Base-by-base conservation (phyloP, 345 rosid genomes). In the Populus alba region DNA sequence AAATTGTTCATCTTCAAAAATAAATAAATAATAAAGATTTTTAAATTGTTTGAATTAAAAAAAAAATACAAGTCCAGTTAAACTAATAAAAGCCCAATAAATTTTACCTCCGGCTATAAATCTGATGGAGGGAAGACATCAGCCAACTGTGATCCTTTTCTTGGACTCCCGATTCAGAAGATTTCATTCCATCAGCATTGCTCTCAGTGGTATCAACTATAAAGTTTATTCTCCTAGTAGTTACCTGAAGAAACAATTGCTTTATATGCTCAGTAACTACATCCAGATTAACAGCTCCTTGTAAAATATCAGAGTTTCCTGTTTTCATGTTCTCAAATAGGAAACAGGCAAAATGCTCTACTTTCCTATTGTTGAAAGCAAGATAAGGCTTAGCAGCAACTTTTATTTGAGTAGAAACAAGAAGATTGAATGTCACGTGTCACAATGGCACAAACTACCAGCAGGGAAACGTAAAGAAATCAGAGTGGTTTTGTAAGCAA, bases 91-190 rank as follows among this genome's bases (percentile, higher is more conserved):
- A 27, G 18, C 23, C 45, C 33, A 8, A 66, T 22, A 23, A 37
- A 49, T 2, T 80, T 85, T 76, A 92, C 99, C 99, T 91, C 78
- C 99, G 89, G 84, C 98, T 94, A 87, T 94, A 91, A 72, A 96
- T 92, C 81, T 92, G 98, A 89, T 91, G 97, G 79, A 96, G 98
- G 76, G 95, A 87, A 74, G 95, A 89, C 85, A 91, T 87, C 74
- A 85, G 86, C 99, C 98, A 96, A 83, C 94, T 90, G 81, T 85
- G 92, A 81, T 94, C 94, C 79, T 94, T 96, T 82, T 89, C 93
- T 57, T 86, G 92, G 72, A 88, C 85, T 74, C 81, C 82, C 62
- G 81, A 77, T 84, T 84, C 88, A 69, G 86, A 88, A 75, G 75
- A 71, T 83, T 85, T 91, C 76, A 82, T 80, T 74, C 81, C 89